phyloP scores from a whole-genome alignment of 768 basidiomycete species.

The Panellus pusillus region DNA sequence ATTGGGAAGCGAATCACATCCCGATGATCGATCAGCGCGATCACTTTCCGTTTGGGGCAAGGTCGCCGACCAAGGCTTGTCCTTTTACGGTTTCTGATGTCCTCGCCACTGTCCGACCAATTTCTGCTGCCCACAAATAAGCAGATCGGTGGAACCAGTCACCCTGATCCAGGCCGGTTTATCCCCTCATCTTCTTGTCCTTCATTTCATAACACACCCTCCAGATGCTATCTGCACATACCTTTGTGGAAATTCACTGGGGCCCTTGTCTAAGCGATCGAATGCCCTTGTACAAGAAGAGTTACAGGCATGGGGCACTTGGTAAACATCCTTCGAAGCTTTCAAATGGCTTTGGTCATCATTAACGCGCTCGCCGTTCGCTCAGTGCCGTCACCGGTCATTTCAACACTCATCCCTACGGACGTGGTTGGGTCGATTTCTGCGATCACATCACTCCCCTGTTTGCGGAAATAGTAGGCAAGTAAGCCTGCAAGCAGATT shows the following conservation, averaged over 20 bases:
- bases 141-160: conserved; percentile 43
- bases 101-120: conserved; percentile 46
- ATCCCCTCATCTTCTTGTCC: conserved; percentile 8
- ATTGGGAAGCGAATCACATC: no score
- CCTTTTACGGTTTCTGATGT: conserved; percentile 23
- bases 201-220: conserved; percentile 14
- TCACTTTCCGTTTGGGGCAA: not conserved
- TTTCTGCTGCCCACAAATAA: conserved; percentile 60
- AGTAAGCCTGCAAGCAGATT: conserved; percentile 24
- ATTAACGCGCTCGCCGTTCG: conserved; percentile 16
- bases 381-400: conserved; percentile 89
- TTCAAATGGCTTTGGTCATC: conserved; percentile 18
- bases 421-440: conserved; percentile 80
- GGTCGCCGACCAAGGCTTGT: not conserved
- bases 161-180: conserved; percentile 38
- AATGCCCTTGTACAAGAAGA: conserved; percentile 77
- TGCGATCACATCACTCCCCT: conserved; percentile 70
- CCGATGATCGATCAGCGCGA: no score
- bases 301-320: conserved; percentile 77
- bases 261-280: conserved; percentile 75
- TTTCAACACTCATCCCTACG: conserved; percentile 77
- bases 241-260: conserved; percentile 95
- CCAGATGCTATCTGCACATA: conserved; percentile 68
- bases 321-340: conserved; percentile 40
- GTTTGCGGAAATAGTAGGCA: conserved; percentile 83